Evolutionary conservation across 768 basidiomycete genomes (phyloP).

Genomic region (Tricholoma furcatifolium): DNA sequence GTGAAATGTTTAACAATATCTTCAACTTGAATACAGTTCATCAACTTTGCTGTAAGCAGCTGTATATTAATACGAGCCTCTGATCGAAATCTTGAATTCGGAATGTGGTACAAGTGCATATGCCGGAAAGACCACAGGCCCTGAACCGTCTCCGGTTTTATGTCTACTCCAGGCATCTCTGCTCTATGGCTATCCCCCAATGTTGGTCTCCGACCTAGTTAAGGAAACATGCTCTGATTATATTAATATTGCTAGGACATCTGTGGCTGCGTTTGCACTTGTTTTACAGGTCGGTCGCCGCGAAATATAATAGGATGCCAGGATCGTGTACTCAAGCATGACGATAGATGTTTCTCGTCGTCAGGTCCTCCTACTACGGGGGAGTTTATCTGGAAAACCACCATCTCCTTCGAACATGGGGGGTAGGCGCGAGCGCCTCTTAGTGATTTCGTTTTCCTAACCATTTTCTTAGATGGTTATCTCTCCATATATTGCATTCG

Average conservation of each 20-base stretch:
- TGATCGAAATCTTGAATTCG: neutral
- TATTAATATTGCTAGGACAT: constrained; percentile 31
- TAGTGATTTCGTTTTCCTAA: too few relatives aligned
- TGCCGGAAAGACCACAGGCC: constrained; percentile 38
- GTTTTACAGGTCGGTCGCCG: constrained; percentile 35
- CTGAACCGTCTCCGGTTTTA: constrained; percentile 41
- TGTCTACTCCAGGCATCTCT: constrained; percentile 48
- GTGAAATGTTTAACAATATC: neutral
- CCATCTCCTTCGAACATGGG: constrained; percentile 33
- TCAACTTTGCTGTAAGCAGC: constrained; percentile 38
- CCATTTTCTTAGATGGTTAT: constrained; percentile 35
- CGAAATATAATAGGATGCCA: neutral
- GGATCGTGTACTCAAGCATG: too few relatives aligned
- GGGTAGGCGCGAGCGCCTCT: constrained; percentile 35
- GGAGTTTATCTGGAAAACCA: constrained; percentile 29
- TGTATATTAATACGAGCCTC: neutral
- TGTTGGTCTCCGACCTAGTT: constrained; percentile 29
- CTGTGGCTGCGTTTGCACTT: constrained; percentile 39
- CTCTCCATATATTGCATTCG: constrained; percentile 39
- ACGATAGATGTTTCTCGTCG: constrained; percentile 43
- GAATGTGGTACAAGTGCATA: constrained; percentile 33
- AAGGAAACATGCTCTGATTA: neutral
- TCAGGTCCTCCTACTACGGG: constrained; percentile 35
- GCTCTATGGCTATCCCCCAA: constrained; percentile 46
- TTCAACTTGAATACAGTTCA: constrained; percentile 23